A percentile compares a stretch with the other conserved stretches of the same genome.
Conservation (phyloP, 352 stramenopile species). For the Phytophthora pluvialis region DNA sequence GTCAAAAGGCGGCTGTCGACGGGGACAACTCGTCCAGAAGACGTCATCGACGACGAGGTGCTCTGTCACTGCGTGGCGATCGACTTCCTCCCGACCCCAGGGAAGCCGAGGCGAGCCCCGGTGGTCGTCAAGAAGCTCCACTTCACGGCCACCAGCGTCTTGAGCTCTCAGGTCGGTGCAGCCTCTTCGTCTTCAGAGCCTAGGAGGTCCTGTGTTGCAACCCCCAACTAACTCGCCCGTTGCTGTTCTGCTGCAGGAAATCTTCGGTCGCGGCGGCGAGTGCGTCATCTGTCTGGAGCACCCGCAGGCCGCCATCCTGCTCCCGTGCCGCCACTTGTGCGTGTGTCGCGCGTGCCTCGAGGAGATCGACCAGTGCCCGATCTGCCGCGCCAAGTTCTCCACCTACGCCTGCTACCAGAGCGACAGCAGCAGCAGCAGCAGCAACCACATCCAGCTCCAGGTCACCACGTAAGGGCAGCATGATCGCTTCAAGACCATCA, state of each 20-base stretch:
- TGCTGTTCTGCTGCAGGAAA: constrained; percentile 43
- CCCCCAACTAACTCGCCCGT: not conserved
- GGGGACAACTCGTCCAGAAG: not conserved
- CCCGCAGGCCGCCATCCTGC: constrained; percentile 44
- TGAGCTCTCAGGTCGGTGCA: constrained; percentile 44
- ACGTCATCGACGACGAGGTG: constrained; percentile 34
- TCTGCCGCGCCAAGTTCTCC: constrained; percentile 66
- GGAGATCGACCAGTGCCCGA: constrained; percentile 77
- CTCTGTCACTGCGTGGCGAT: constrained; percentile 59
- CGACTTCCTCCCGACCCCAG: constrained; percentile 65
- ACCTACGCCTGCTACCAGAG: constrained; percentile 56
- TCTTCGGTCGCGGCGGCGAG: constrained; percentile 56
- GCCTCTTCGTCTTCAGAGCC: not conserved
- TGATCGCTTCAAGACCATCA: not conserved
- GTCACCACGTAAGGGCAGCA: not conserved
- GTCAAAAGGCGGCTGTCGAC: not conserved
- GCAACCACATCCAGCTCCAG: not conserved
- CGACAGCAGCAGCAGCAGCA: not conserved
- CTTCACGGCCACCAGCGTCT: constrained; percentile 47
- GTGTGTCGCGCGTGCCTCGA: constrained; percentile 67
- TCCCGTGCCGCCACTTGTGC: constrained; percentile 74
- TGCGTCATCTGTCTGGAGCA: constrained; percentile 76
- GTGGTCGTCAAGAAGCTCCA: constrained; percentile 57
- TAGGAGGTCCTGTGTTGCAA: not conserved
- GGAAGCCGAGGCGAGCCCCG: constrained; percentile 28